Conservation (phyloP, 257 asterid species). For the Lycium ferocissimum region DNA sequence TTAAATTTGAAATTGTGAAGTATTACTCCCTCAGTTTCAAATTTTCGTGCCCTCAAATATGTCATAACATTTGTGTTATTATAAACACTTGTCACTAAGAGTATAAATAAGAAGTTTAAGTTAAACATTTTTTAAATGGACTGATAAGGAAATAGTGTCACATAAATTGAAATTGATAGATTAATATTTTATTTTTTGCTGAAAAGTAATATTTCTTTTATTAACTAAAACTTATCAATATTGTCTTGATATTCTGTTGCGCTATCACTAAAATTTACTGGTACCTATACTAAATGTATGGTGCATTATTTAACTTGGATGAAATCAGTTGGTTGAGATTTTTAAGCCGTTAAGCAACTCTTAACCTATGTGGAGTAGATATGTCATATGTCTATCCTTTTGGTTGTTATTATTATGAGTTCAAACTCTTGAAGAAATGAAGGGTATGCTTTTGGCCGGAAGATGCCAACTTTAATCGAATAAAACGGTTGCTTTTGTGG, state of each 20-base stretch:
- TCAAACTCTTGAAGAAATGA: not conserved
- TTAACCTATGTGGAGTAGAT: not conserved
- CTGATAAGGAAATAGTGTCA: too few relatives aligned
- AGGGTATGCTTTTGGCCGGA: not conserved
- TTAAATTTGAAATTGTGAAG: not conserved
- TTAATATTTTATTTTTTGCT: too few relatives aligned
- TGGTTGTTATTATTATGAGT: not conserved
- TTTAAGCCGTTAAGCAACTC: slow-evolving; percentile 19
- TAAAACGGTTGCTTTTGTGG: not conserved
- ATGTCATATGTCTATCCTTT: not conserved
- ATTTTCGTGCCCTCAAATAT: too few relatives aligned
- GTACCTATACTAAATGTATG: not conserved
- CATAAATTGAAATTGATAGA: too few relatives aligned
- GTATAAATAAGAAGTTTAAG: too few relatives aligned
- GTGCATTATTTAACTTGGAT: not conserved
- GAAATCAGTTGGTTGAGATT: not conserved
- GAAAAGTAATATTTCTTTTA: not conserved
- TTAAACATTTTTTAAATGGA: too few relatives aligned
- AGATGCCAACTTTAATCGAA: slow-evolving; percentile 12
- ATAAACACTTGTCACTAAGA: too few relatives aligned
- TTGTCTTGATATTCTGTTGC: not conserved
- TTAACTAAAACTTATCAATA: not conserved
- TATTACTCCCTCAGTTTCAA: too few relatives aligned
- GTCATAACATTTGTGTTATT: too few relatives aligned
- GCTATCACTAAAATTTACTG: not conserved